phyloP scores from a whole-genome alignment of 148 eudicot species.

The Vaccinium corymbosum region DNA sequence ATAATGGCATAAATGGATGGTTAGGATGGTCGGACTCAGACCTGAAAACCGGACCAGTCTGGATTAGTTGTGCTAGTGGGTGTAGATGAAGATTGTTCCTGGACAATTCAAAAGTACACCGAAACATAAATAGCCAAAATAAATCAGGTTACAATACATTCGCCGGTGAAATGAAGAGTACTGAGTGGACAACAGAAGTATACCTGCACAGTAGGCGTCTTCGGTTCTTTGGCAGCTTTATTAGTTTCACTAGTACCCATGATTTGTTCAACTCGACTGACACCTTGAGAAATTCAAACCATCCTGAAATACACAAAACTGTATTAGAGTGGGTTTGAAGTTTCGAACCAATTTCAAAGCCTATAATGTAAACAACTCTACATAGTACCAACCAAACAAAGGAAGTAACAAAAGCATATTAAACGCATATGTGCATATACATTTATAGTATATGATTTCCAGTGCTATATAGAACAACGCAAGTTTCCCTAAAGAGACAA shows the following conservation, averaged over 20 bases:
- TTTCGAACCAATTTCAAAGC: not conserved
- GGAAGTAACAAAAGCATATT: not conserved
- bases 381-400: too few relatives aligned
- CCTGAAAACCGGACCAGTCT: slow-evolving; percentile 98
- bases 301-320: slow-evolving; percentile 18
- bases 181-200: slow-evolving; percentile 19
- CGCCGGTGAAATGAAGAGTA: not conserved
- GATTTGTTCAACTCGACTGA: slow-evolving; percentile 18
- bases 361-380: not conserved
- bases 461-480: not conserved
- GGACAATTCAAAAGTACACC: slow-evolving; percentile 11
- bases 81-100: slow-evolving; percentile 70
- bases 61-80: slow-evolving; percentile 58
- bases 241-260: slow-evolving; percentile 91
- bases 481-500: not conserved
- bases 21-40: slow-evolving; percentile 22
- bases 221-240: slow-evolving; percentile 43
- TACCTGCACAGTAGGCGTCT: slow-evolving; percentile 45
- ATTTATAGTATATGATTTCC: not conserved
- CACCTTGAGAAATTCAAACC: slow-evolving; percentile 10
- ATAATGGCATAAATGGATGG: not conserved
- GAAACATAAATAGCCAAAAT: not conserved
- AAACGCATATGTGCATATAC: not conserved
- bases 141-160: not conserved
- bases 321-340: slow-evolving; percentile 1